phyloP scores from a whole-genome alignment of 1,284 basidiomycete species.

The Fomitopsis betulina region DNA sequence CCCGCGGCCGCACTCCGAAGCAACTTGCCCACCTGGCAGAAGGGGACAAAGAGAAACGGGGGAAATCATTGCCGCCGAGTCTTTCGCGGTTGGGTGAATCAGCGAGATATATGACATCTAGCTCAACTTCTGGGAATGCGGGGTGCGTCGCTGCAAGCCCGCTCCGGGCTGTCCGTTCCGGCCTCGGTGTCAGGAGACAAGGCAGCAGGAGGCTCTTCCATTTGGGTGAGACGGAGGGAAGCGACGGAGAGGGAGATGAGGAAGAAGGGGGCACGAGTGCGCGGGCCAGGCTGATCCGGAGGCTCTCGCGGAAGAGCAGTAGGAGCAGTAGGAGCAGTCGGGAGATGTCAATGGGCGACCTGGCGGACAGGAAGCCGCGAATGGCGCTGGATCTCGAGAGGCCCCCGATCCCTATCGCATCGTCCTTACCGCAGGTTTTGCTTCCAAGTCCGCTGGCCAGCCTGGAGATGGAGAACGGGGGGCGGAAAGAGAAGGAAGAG shows the following conservation, averaged over 20 bases:
- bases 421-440: neutral
- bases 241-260: slow-evolving; percentile 14
- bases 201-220: slow-evolving; percentile 22
- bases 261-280: slow-evolving; percentile 8
- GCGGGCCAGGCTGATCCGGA: slow-evolving; percentile 2
- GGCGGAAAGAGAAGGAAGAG: slow-evolving; percentile 9
- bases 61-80: slow-evolving; percentile 17
- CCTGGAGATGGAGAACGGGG: neutral
- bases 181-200: neutral
- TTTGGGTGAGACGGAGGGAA: slow-evolving; percentile 15
- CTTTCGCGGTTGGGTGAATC: slow-evolving; percentile 8
- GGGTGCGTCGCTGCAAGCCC: slow-evolving; percentile 3
- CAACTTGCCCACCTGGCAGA: neutral
- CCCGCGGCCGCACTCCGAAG: neutral
- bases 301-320: neutral
- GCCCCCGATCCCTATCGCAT: neutral
- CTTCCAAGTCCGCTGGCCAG: neutral
- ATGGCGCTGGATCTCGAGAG: neutral
- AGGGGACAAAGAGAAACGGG: slow-evolving; percentile 1
- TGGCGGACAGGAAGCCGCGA: neutral
- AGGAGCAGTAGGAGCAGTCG: neutral
- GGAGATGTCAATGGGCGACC: neutral
- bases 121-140: neutral
- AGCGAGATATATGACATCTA: neutral
- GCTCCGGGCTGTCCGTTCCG: slow-evolving; percentile 1